Evolutionary conservation across 768 basidiomycete species (phyloP).

Genomic region (Austroboletus eburneus): DNA sequence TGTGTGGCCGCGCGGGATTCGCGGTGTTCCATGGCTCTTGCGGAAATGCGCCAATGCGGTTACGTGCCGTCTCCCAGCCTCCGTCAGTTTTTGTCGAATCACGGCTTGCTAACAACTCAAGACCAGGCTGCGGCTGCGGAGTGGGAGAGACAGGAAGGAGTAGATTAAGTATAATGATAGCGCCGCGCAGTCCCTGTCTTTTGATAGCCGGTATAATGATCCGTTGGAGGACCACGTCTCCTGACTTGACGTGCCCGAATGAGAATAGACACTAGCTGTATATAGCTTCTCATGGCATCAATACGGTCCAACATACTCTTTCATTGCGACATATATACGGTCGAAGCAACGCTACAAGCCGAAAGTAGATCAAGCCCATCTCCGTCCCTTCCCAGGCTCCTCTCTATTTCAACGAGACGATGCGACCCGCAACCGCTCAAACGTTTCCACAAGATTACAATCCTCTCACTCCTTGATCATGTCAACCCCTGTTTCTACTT

Average conservation of each 20-base stretch:
- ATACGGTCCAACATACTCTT: conserved; percentile 24
- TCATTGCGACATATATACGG: conserved; percentile 32
- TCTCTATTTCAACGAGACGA: conserved; percentile 11
- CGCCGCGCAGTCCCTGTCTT: not conserved
- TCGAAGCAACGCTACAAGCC: conserved; percentile 20
- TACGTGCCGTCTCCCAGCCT: conserved; percentile 37
- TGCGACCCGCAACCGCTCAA: conserved; percentile 11
- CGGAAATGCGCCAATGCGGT: conserved; percentile 68
- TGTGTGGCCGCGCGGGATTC: conserved; percentile 55
- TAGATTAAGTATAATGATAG: conserved; percentile 2
- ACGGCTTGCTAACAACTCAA: conserved; percentile 4
- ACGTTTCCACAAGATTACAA: conserved; percentile 10
- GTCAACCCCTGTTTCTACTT: conserved; percentile 20
- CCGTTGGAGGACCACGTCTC: too few species aligned
- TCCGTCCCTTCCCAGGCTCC: conserved; percentile 8
- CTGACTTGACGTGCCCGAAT: too few species aligned
- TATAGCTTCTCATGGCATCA: conserved; percentile 5
- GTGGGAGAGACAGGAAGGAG: not conserved
- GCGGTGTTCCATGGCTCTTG: conserved; percentile 58
- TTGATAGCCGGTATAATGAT: not conserved
- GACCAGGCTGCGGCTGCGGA: not conserved
- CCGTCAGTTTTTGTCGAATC: conserved; percentile 28
- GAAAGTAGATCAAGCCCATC: conserved; percentile 21
- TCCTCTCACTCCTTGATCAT: not conserved
- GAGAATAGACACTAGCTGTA: too few species aligned